Conservation (phyloP, 495 filamentous ascomycete species). For the Tuber aestivum region DNA sequence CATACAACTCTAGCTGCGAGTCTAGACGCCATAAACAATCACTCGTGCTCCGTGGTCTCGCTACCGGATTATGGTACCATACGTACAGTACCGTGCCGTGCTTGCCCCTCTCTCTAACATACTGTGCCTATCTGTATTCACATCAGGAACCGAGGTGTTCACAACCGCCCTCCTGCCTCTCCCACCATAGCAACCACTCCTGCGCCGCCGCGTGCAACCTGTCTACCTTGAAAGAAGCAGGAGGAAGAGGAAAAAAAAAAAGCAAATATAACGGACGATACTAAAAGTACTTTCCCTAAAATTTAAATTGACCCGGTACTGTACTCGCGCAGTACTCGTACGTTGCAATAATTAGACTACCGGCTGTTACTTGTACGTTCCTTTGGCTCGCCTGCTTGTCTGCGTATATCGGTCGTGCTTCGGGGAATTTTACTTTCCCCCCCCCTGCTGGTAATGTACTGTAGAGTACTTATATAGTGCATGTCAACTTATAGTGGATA, state of each 20-base stretch:
- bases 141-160: not conserved
- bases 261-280: not conserved
- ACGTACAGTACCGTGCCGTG: not conserved
- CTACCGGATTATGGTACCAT: not conserved
- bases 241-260: too few species aligned
- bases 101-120: not conserved
- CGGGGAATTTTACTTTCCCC: not conserved
- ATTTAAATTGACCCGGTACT: not conserved
- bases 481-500: not conserved
- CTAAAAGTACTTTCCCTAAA: not conserved
- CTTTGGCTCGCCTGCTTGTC: too few species aligned
- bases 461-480: too few species aligned
- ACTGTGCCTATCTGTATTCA: not conserved
- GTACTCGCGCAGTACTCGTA: not conserved
- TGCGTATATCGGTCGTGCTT: not conserved
- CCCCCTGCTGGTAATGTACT: too few species aligned
- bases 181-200: not conserved
- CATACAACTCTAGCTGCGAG: too few species aligned
- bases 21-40: not conserved
- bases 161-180: too few species aligned
- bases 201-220: not conserved
- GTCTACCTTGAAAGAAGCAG: not conserved
- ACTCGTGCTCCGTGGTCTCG: not conserved
- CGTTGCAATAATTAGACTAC: not conserved
- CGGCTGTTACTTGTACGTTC: too few species aligned